Evolutionary conservation across 2,329 filamentous ascomycete species (phyloP), one percentile per base, ranked within the genome.

Genomic region (Bipolaris oryzae): DNA sequence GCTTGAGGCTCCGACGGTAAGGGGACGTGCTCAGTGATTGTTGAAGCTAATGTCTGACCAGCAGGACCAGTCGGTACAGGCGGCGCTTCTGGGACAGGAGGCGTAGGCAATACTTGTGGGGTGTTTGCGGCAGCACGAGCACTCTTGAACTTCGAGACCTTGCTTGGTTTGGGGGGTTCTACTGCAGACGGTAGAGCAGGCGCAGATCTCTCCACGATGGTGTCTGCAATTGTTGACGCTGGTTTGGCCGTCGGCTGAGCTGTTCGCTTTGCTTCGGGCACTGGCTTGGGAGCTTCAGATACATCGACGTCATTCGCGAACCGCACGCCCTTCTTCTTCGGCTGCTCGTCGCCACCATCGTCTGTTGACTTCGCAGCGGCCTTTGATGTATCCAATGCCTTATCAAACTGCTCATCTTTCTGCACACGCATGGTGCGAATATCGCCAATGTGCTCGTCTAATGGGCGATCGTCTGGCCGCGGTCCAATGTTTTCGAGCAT

Each of bases 281-380:
- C 62, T 54, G 62, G 61, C 64, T 64, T 62, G 44, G 75, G 67
- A 34, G 72, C 63, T 45, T 76, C 80, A 28, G 89, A 88, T 60
- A 96, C 87, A 66, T 95, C 90, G 33, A 96, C 79, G 5, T 82
- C 81, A 33, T 87, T 79, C 2, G 92, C 88, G 75, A 96, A 96
- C n/a, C 89, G 86, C 23, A 96, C 92, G 15, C 85, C 88, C 78
- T 95, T 96, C 66, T 77, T 77, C 55, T 62, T 60, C n/a, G 55
- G 7, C 9, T 55, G 53, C 20, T 58, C 46, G 21, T 11, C 20
- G n/a, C 58, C 23, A 16, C 39, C 18, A 54, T 9, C 53, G 58
- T 51, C 57, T 20, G 55, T 49, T 4, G 57, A 7, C 3, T 42
- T 34, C 15, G 35, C 3, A 9, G 50, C 48, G 1, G 63, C 31